Percentiles rank a stretch among this genome's conserved stretches.
Evolutionary conservation across 805 yeast species (phyloP).

Genomic region (Komagataella pastoris): DNA sequence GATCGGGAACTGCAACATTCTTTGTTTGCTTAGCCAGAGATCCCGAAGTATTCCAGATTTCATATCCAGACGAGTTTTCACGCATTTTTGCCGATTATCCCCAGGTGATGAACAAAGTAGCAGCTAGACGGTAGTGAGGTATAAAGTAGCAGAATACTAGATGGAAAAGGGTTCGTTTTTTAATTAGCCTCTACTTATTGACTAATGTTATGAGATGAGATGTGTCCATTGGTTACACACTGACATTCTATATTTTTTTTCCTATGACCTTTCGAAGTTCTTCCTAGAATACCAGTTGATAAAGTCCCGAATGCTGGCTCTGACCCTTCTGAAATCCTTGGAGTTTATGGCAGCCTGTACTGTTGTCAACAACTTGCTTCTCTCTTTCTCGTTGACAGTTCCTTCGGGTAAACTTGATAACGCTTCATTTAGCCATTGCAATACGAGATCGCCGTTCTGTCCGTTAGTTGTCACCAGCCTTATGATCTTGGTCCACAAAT

Average conservation of each 20-base stretch:
- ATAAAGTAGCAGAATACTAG: not conserved
- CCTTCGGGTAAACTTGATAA: constrained; percentile 44
- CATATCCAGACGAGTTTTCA: constrained; percentile 36
- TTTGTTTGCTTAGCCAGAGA: constrained; percentile 72
- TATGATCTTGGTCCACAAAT: constrained; percentile 52
- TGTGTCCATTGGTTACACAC: not conserved
- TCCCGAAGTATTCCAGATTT: constrained; percentile 63
- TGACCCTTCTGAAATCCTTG: constrained; percentile 60
- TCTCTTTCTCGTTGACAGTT: constrained; percentile 56
- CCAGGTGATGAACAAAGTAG: constrained; percentile 1
- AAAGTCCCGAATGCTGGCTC: constrained; percentile 64
- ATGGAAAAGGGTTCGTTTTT: not conserved
- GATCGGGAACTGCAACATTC: constrained; percentile 66
- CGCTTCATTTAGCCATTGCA: constrained; percentile 51
- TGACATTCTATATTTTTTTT: not conserved
- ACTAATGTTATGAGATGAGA: not conserved
- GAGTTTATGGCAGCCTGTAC: constrained; percentile 48
- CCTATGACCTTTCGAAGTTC: constrained; percentile 26
- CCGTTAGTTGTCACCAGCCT: constrained; percentile 34
- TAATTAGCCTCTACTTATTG: not conserved
- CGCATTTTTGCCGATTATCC: constrained; percentile 2
- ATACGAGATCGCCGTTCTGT: constrained; percentile 20
- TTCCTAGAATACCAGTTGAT: constrained; percentile 74
- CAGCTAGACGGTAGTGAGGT: not conserved
- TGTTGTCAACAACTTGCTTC: constrained; percentile 43